A percentile compares a stretch with the other conserved stretches of the same genome.
These are phyloP conservation scores for Macrophomina tecta DNA, from an alignment of 2,329 filamentous ascomycete species.

Conservation along the genomic window DNA sequence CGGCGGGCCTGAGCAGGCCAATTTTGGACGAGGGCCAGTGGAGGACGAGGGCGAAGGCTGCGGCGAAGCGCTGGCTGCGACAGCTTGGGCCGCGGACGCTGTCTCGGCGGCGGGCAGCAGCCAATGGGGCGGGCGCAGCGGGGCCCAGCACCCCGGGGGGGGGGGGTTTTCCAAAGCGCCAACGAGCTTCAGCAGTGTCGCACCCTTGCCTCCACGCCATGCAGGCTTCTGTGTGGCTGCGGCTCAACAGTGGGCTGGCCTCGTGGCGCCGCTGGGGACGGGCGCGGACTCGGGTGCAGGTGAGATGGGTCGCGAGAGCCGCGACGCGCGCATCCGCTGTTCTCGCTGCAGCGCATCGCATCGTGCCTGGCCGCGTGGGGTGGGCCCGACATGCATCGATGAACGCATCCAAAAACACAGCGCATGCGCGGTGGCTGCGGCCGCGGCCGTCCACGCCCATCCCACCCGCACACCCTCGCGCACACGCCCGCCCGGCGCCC, in stretches of 20 bases:
- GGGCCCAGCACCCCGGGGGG: neutral
- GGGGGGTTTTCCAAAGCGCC: constrained; percentile 5
- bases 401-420: neutral
- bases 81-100: constrained; percentile 1
- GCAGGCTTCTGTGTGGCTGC: constrained; percentile 14
- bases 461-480: constrained; percentile 9
- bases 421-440: neutral
- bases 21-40: constrained; percentile 8
- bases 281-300: too few relatives aligned
- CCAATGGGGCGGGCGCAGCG: neutral
- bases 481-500: neutral
- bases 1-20: neutral
- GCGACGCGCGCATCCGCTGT: neutral
- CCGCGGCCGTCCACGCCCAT: neutral
- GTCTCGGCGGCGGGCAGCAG: neutral
- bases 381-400: neutral
- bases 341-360: neutral
- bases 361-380: constrained; percentile 10
- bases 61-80: constrained; percentile 24
- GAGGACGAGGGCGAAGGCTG: neutral
- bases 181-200: constrained; percentile 24
- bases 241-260: constrained; percentile 14
- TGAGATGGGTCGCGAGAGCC: neutral
- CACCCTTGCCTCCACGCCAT: constrained; percentile 9
- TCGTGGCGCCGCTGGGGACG: constrained; percentile 12